A percentile compares a stretch with the other conserved stretches of the same genome.
Evolutionary conservation across 176 grass and related monocot species (phyloP).

Genomic region (Paspalum notatum): DNA sequence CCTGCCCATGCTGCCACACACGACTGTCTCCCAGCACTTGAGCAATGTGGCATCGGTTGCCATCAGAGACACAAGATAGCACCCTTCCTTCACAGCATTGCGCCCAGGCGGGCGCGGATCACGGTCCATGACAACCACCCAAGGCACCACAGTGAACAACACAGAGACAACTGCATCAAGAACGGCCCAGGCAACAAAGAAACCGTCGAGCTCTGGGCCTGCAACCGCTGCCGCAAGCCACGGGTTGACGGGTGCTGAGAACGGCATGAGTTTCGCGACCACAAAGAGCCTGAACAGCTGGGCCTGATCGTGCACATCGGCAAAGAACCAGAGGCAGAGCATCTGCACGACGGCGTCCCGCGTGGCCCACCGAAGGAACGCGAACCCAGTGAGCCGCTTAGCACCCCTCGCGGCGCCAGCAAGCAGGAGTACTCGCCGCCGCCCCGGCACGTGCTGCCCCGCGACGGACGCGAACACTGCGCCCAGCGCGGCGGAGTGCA

Average conservation of each 20-base stretch:
- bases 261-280: constrained; percentile 78
- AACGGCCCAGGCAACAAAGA: constrained; percentile 78
- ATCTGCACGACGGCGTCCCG: constrained; percentile 80
- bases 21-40: constrained; percentile 78
- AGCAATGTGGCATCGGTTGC: constrained; percentile 73
- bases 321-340: constrained; percentile 83
- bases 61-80: constrained; percentile 78
- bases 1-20: constrained; percentile 78
- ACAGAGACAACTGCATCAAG: constrained; percentile 79
- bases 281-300: constrained; percentile 88
- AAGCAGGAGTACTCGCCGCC: constrained; percentile 45
- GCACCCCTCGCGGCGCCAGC: constrained; percentile 49
- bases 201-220: constrained; percentile 60
- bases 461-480: constrained; percentile 63
- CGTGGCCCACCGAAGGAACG: constrained; percentile 80
- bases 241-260: constrained; percentile 64
- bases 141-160: constrained; percentile 86
- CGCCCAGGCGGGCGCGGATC: constrained; percentile 59
- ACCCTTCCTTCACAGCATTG: constrained; percentile 91
- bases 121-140: constrained; percentile 87
- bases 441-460: constrained; percentile 50
- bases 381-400: constrained; percentile 60
- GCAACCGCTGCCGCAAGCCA: constrained; percentile 51
- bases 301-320: constrained; percentile 73
- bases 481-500: constrained; percentile 69